Percentiles rank a stretch among this genome's conserved stretches.
Evolutionary conservation across 768 basidiomycete genomes (phyloP).

Genomic region (Tubosaeta brunneosetosa): DNA sequence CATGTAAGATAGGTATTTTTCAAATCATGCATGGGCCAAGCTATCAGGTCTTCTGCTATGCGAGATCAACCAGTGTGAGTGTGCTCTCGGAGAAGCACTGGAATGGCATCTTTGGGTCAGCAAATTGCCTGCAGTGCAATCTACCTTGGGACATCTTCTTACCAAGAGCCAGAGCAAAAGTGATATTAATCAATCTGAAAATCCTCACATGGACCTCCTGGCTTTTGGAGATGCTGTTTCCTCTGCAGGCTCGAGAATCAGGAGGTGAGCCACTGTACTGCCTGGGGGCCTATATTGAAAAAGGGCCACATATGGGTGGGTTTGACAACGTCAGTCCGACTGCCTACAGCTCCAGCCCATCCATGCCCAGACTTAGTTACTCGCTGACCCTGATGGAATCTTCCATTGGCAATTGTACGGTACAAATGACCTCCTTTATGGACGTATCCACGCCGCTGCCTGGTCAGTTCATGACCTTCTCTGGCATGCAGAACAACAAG

Average conservation of each 20-base stretch:
- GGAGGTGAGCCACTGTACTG: conserved; percentile 42
- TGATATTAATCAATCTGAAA: conserved; percentile 83
- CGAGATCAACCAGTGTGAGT: conserved; percentile 87
- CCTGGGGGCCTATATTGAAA: conserved; percentile 26
- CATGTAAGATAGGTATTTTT: conserved; percentile 89
- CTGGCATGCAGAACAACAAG: too few species aligned
- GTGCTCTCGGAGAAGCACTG: conserved; percentile 79
- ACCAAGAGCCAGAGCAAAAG: conserved; percentile 78
- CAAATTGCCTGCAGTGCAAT: conserved; percentile 44
- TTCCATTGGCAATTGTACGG: conserved; percentile 48
- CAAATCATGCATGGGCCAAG: conserved; percentile 92
- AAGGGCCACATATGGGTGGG: conserved; percentile 7
- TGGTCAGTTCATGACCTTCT: too few species aligned
- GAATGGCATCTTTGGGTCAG: conserved; percentile 72
- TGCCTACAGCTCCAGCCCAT: conserved; percentile 34
- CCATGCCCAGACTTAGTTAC: conserved; percentile 53
- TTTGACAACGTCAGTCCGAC: conserved; percentile 23
- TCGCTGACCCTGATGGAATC: conserved; percentile 61
- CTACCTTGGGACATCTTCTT: conserved; percentile 36
- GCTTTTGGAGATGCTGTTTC: conserved; percentile 33
- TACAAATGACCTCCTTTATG: conserved; percentile 51
- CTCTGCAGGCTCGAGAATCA: conserved; percentile 16
- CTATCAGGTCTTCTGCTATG: conserved; percentile 78
- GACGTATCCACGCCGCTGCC: too few species aligned
- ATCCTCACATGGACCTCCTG: not conserved